phyloP scores from a whole-genome alignment of 257 asterid species.

The Nicotiana undulata region DNA sequence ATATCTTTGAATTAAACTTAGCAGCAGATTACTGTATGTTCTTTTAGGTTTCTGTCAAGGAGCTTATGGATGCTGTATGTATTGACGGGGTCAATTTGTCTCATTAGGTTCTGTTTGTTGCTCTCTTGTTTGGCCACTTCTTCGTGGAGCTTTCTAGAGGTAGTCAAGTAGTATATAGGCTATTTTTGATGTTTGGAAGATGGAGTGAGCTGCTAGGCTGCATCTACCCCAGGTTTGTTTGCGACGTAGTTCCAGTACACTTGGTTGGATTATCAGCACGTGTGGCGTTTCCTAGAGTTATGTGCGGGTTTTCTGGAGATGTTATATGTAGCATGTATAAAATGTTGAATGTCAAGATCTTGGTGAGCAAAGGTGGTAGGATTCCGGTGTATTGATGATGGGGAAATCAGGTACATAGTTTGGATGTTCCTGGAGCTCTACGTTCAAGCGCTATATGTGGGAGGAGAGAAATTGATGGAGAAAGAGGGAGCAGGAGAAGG shows the following conservation, averaged over 20 bases:
- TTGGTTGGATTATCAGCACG: not conserved
- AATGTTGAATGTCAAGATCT: not conserved
- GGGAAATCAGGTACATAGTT: not conserved
- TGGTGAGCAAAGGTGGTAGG: not conserved
- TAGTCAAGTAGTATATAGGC: not conserved
- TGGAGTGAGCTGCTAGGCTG: not conserved
- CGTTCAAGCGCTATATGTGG: not conserved
- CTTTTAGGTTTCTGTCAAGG: not conserved
- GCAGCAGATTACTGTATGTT: not conserved
- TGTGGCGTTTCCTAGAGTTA: not conserved
- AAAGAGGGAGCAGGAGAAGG: not conserved
- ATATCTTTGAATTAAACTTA: not conserved
- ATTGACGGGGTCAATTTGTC: not conserved
- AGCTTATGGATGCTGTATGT: not conserved
- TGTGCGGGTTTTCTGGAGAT: not conserved
- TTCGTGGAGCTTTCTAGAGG: not conserved
- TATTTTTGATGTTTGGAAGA: not conserved
- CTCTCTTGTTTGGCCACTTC: conserved; percentile 5
- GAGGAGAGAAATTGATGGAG: not conserved
- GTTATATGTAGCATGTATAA: not conserved
- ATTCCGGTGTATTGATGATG: not conserved
- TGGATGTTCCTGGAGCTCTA: not conserved
- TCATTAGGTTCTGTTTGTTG: not conserved
- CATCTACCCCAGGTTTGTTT: not conserved
- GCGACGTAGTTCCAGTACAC: not conserved